These are phyloP conservation scores for Xylariaceae sp. DNA, from an alignment of 2,329 filamentous ascomycete genomes.

Conservation along the genomic window DNA sequence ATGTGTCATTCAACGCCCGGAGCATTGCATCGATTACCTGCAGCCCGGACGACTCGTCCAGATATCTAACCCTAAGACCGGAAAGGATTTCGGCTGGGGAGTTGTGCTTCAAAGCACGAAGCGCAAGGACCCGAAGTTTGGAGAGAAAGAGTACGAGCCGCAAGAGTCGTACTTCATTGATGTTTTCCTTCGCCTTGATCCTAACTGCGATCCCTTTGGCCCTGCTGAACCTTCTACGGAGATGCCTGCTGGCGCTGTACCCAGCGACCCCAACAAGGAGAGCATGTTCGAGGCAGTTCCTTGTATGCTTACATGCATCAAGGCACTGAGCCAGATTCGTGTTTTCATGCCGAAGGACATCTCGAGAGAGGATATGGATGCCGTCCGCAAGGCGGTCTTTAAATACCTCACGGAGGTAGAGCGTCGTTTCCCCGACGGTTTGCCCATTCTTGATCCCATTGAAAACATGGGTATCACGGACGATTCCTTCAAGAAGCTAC, in stretches of 20 bases:
- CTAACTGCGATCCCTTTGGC: slow-evolving; percentile 44
- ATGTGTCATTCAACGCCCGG: slow-evolving; percentile 84
- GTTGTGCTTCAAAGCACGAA: slow-evolving; percentile 70
- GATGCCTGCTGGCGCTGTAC: slow-evolving; percentile 60
- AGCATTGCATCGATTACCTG: slow-evolving; percentile 77
- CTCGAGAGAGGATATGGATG: slow-evolving; percentile 59
- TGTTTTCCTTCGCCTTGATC: slow-evolving; percentile 62
- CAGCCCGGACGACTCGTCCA: slow-evolving; percentile 83
- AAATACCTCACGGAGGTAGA: slow-evolving; percentile 72
- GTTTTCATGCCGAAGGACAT: slow-evolving; percentile 79
- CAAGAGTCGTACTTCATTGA: slow-evolving; percentile 81
- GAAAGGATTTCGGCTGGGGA: slow-evolving; percentile 90
- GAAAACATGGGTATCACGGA: slow-evolving; percentile 95
- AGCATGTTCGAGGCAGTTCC: slow-evolving; percentile 78
- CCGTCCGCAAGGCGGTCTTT: slow-evolving; percentile 61
- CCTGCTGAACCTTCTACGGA: slow-evolving; percentile 37
- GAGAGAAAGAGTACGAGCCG: slow-evolving; percentile 61
- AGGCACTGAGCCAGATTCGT: slow-evolving; percentile 76
- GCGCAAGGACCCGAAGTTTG: slow-evolving; percentile 61
- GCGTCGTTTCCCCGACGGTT: slow-evolving; percentile 84
- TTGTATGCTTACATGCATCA: slow-evolving; percentile 78
- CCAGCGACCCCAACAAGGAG: slow-evolving; percentile 57
- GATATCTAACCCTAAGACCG: slow-evolving; percentile 64
- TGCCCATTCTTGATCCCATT: slow-evolving; percentile 84
- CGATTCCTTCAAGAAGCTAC: slow-evolving; percentile 85